Base-by-base conservation (phyloP, 176 grass and related monocot genomes). In the Aegilops longissima region DNA sequence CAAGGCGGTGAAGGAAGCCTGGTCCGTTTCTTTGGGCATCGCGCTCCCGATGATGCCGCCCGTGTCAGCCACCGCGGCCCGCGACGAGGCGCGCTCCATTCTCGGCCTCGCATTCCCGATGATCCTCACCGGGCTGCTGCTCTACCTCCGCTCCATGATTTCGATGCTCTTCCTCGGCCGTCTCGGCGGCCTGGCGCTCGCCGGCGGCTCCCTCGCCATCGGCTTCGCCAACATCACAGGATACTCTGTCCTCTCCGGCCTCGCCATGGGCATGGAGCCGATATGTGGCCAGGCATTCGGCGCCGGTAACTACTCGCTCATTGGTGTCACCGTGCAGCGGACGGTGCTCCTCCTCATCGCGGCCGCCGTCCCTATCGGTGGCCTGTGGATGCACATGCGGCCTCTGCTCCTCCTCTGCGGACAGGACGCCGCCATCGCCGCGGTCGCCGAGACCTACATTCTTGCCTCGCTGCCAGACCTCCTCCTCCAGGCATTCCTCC, bases 261-360 rank as follows among this genome's bases (percentile, higher is more conserved):
- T 97, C 7, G 95, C 95, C 71, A 97, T 94, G 95, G 95, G 95
- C 31, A 94, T 97, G 95, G 95, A 97, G 27, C 95, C 95, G 0
- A 97, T 97, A 8, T 97, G 95, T 18, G 95, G 95, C 0, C 95
- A 97, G 82, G 95, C 92, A 17, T 94, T 90, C 84, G 95, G 95
- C 24, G 95, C 92, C 0, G 85, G 87, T 20, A 70, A 91, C 14
- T 81, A 77, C 88, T 35, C 30, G 27, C 88, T 97, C 21, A 88
- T 97, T 61, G 88, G 95, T 4, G 47, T 94, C 86, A 91, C 92
- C 51, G 81, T 91, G 79, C 95, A 97, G 87, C 70, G 92, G 16
- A 92, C 92, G 30, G 86, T 97, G 80, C 72, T 97, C 42, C 88
- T 97, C 12, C 92, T 97, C 38, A 23, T 92, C 31, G 89, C 56